Evolutionary conservation across 2,329 filamentous ascomycete species (phyloP).

Genomic region (Talaromyces marneffei): DNA sequence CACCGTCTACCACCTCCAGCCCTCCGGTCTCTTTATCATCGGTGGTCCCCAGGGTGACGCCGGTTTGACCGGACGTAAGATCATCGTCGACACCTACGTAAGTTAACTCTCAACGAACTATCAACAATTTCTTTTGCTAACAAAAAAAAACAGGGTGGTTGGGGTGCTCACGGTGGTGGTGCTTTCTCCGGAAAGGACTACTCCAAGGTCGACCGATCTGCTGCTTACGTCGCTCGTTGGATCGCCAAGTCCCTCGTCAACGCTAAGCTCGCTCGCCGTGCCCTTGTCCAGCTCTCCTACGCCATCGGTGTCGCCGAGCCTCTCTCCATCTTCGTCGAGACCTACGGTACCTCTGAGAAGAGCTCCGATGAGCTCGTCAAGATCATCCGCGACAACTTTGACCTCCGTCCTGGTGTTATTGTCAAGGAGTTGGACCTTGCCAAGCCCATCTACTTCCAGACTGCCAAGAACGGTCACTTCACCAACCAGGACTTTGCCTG

Average conservation of each 20-base stretch:
- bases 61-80: conserved; percentile 97
- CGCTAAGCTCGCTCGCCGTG: conserved; percentile 83
- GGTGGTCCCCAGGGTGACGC: conserved; percentile 98
- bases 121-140: not conserved
- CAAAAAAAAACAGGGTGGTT: conserved; percentile 58
- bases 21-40: conserved; percentile 97
- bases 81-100: conserved; percentile 94
- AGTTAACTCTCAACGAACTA: not conserved
- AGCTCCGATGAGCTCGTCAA: conserved; percentile 86
- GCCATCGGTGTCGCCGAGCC: conserved; percentile 98
- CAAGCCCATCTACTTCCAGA: conserved; percentile 96
- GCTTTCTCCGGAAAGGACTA: conserved; percentile 99
- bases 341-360: conserved; percentile 90
- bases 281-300: conserved; percentile 96
- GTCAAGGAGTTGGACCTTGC: conserved; percentile 93
- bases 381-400: conserved; percentile 94
- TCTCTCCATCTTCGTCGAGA: conserved; percentile 95
- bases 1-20: conserved; percentile 98
- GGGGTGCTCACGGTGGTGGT: conserved; percentile 99
- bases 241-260: conserved; percentile 96
- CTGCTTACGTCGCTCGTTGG: conserved; percentile 96
- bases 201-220: conserved; percentile 99
- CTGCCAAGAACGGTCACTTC: conserved; percentile 99
- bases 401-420: conserved; percentile 96
- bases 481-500: conserved; percentile 96